Percentiles rank a stretch among this genome's conserved stretches.
Conservation (phyloP, 345 rosid species). For the Eucalyptus marginata region DNA sequence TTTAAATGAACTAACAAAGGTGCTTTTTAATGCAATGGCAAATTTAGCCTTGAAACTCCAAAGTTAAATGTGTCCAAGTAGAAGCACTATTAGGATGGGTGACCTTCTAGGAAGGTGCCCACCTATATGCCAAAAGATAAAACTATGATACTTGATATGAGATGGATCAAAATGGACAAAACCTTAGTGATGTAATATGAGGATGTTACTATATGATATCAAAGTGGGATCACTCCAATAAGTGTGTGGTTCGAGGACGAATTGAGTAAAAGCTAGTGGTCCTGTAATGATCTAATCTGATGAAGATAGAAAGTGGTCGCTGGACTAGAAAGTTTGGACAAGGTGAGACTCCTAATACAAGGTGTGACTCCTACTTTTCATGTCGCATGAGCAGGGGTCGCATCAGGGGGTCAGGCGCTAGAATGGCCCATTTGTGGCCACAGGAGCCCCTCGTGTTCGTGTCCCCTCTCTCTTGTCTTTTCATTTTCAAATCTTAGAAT, state of each 20-base stretch:
- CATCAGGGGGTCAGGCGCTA: neutral
- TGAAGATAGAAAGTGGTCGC: accelerated
- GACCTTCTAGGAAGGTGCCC: accelerated
- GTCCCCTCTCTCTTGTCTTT: neutral
- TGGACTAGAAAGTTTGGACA: accelerated
- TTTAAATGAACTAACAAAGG: too few relatives aligned
- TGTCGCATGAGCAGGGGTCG: too few relatives aligned
- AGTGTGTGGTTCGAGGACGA: accelerated
- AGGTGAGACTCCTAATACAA: accelerated
- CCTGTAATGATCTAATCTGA: accelerated
- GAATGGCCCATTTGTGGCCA: neutral
- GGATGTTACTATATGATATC: neutral
- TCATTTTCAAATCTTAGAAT: too few relatives aligned
- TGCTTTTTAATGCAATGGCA: accelerated
- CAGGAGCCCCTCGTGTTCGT: neutral
- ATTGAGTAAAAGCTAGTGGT: too few relatives aligned
- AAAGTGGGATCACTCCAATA: neutral
- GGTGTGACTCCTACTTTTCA: too few relatives aligned
- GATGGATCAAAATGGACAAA: neutral
- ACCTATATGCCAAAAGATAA: neutral
- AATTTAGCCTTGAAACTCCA: neutral
- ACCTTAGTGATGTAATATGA: neutral
- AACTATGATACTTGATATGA: neutral
- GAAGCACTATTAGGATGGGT: accelerated
- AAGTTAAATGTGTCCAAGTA: neutral